Conservation (phyloP, 23 red algal species). For the Gracilariopsis chorda region DNA sequence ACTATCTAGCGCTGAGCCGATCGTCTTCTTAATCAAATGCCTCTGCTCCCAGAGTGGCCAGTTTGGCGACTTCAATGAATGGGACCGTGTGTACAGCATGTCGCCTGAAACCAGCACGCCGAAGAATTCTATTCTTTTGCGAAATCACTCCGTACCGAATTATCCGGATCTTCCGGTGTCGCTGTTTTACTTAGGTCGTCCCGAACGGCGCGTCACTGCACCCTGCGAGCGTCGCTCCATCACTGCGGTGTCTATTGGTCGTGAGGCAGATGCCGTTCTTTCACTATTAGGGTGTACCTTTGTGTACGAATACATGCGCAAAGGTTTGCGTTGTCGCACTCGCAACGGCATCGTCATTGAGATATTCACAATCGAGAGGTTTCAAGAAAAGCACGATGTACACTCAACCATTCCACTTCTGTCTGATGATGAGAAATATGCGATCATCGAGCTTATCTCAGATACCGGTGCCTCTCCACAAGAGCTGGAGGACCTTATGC, state of each 20-base stretch:
- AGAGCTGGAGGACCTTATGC: slow-evolving; percentile 44
- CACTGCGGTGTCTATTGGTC: not conserved
- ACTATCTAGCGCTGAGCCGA: not conserved
- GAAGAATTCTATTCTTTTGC: slow-evolving; percentile 20
- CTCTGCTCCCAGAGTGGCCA: slow-evolving; percentile 44
- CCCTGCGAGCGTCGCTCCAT: slow-evolving; percentile 32
- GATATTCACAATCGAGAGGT: slow-evolving; percentile 37
- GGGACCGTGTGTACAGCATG: slow-evolving; percentile 53
- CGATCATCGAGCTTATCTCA: slow-evolving; percentile 42
- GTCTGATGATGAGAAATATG: not conserved
- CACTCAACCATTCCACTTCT: not conserved
- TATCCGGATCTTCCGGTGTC: not conserved
- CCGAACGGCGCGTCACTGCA: slow-evolving; percentile 12
- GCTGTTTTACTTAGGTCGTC: slow-evolving; percentile 14
- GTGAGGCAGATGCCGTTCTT: slow-evolving; percentile 17
- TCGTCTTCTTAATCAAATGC: slow-evolving; percentile 7
- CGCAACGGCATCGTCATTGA: slow-evolving; percentile 37
- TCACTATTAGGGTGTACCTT: slow-evolving; percentile 14
- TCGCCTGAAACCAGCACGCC: not conserved
- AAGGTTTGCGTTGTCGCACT: slow-evolving; percentile 35
- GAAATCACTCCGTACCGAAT: not conserved
- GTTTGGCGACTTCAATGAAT: slow-evolving; percentile 37
- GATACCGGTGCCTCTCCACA: slow-evolving; percentile 11
- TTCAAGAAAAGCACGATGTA: not conserved
- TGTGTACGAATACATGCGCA: slow-evolving; percentile 46